These are phyloP conservation scores for Candida sp. DNA, from an alignment of 1,139 yeast genomes.

Conservation along the genomic window DNA sequence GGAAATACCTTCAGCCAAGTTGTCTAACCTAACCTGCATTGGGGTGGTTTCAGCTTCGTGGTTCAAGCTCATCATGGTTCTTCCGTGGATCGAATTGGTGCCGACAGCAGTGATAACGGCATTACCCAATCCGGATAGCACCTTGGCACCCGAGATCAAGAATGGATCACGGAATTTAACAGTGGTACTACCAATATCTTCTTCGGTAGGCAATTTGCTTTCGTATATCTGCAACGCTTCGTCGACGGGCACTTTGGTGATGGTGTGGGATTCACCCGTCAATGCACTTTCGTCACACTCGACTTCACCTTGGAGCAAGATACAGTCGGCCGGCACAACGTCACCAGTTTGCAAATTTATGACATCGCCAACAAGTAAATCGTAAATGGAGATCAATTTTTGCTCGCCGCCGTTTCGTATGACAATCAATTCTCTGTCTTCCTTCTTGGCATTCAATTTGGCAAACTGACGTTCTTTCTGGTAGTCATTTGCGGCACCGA, in stretches of 20 bases:
- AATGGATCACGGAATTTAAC: constrained; percentile 69
- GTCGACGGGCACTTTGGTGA: constrained; percentile 64
- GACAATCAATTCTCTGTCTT: constrained; percentile 81
- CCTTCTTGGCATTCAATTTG: constrained; percentile 83
- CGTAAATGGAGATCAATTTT: constrained; percentile 70
- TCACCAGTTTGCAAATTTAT: constrained; percentile 92
- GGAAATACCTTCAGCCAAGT: constrained; percentile 91
- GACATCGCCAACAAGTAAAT: constrained; percentile 86
- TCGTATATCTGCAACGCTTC: constrained; percentile 44
- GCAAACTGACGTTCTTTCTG: constrained; percentile 96
- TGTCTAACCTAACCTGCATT: constrained; percentile 79
- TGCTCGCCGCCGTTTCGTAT: constrained; percentile 80
- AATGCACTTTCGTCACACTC: constrained; percentile 93
- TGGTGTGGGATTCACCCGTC: constrained; percentile 92
- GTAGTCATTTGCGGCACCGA: constrained; percentile 94
- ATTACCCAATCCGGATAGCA: constrained; percentile 84
- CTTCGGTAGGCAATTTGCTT: constrained; percentile 31
- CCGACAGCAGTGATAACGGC: constrained; percentile 95
- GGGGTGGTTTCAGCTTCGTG: constrained; percentile 88
- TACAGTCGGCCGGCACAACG: constrained; percentile 87
- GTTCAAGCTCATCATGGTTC: constrained; percentile 81
- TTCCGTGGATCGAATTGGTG: constrained; percentile 84
- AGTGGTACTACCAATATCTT: constrained; percentile 54
- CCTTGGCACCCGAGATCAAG: constrained; percentile 89
- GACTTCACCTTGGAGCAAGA: constrained; percentile 76